Base-by-base conservation (phyloP, 2,329 filamentous ascomycete genomes). In the Talaromyces sp. region DNA sequence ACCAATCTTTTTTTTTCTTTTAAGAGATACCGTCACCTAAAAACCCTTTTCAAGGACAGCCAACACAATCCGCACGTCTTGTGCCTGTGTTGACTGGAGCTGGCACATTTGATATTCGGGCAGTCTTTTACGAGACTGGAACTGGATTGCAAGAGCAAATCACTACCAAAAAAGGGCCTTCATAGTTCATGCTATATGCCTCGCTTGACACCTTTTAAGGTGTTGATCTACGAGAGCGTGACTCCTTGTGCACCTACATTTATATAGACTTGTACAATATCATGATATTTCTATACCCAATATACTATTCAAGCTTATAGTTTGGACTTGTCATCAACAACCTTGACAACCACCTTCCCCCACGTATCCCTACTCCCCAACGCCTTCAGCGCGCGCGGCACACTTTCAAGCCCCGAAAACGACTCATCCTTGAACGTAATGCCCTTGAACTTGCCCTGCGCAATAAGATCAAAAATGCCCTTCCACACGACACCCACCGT, bases 291-390 rank as follows among this genome's bases (percentile, higher is more conserved):
- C 1, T 22, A n/a, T 19, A 27, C 25, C 32, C 17, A 55, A 25
- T 28, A 36, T 3, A 27, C 2, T 11, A 42, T 15, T 9, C 11
- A 27, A 13, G 17, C 15, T 39, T 44, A 62, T 28, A 61, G 36
- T 33, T 33, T 56, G 33, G 55, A 58, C 9, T 22, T 49, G 4
- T 85, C 82, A 68, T 92, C 90, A 1, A 89, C 87, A 49, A 98
- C 81, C 77, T 91, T 91, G 22, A 97, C 88, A 1, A 97, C 91
- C 0, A 98, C 93, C 82, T 98, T 98, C 0, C 93, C 93, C 93
- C 93, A 98, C 1, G 92, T 96, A 57, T 89, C 90, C 63, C 93
- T 82, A 1, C 86, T 85, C 1, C 91, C 93, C 60, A 98, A 77
- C 2, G 90, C 90, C 69, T 88, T 81, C 69, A 98, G 75, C 0